Evolutionary conservation across 192 early-diverging fungal genomes (phyloP).

Genomic region (Dissophora ornata): DNA sequence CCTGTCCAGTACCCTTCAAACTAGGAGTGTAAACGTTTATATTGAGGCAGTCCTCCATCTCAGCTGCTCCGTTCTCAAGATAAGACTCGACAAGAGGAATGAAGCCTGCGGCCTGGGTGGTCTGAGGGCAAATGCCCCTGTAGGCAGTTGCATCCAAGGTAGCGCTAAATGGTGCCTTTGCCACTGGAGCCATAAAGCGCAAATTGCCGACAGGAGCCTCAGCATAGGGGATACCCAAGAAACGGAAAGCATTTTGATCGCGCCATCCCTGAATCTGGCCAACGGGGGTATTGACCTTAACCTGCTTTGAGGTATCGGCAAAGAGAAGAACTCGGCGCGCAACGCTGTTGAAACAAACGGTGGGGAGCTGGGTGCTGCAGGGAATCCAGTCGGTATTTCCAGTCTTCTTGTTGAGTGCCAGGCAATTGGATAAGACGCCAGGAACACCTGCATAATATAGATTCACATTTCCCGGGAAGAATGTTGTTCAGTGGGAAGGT

Average conservation of each 20-base stretch:
- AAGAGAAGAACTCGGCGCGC: conserved; percentile 27
- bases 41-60: conserved; percentile 43
- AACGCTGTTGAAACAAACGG: conserved; percentile 35
- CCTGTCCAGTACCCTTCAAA: conserved; percentile 14
- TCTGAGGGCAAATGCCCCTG: conserved; percentile 21
- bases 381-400: conserved; percentile 20
- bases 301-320: conserved; percentile 35
- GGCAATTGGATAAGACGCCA: conserved; percentile 14
- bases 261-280: conserved; percentile 47
- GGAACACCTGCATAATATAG: conserved; percentile 4
- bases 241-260: conserved; percentile 45
- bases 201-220: conserved; percentile 34
- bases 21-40: conserved; percentile 50
- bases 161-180: conserved; percentile 16
- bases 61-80: conserved; percentile 20
- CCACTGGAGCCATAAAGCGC: conserved; percentile 34
- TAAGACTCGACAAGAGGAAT: neutral
- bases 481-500: no score
- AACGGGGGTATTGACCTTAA: conserved; percentile 29
- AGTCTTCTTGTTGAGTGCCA: conserved; percentile 34
- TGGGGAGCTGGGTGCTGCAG: conserved; percentile 22
- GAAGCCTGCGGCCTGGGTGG: conserved; percentile 6
- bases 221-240: conserved; percentile 50
- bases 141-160: conserved; percentile 11
- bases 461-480: no score